phyloP scores from a whole-genome alignment of 768 basidiomycete species.

The Kwoniella sp. region DNA sequence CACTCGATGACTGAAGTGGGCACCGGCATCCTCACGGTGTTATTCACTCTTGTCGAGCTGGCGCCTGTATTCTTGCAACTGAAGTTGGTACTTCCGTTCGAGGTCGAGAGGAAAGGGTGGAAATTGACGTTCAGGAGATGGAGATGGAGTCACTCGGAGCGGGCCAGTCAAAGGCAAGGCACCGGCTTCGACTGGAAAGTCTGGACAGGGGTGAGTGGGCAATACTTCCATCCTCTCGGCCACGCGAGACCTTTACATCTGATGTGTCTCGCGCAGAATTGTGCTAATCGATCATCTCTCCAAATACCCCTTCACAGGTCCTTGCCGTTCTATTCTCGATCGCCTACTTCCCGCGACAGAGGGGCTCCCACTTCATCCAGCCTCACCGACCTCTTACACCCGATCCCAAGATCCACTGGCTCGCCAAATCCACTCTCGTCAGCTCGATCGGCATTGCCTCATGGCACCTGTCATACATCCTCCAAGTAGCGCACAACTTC shows the following conservation, averaged over 20 bases:
- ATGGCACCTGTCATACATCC: background rate
- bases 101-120: conserved; percentile 9
- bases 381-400: conserved; percentile 4
- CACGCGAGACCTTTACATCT: no score
- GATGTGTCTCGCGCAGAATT: no score
- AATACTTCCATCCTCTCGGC: no score
- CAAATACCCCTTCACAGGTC: conserved; percentile 2
- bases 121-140: conserved; percentile 6
- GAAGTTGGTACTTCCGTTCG: conserved; percentile 10
- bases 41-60: conserved; percentile 1
- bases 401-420: conserved; percentile 7
- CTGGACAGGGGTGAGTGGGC: conserved; percentile 21
- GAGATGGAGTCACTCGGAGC: conserved; percentile 15
- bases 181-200: background rate
- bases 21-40: background rate
- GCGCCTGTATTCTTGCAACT: conserved; percentile 9
- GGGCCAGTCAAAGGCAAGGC: conserved; percentile 14
- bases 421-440: background rate
- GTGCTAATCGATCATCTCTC: no score
- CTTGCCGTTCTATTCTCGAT: conserved; percentile 8
- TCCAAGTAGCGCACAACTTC: conserved; percentile 23
- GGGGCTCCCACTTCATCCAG: conserved; percentile 2
- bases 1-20: background rate
- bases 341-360: conserved; percentile 15
- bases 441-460: conserved; percentile 5